Base-by-base conservation (phyloP, 192 early-diverging fungal species). In the Umbelopsis sp. region DNA sequence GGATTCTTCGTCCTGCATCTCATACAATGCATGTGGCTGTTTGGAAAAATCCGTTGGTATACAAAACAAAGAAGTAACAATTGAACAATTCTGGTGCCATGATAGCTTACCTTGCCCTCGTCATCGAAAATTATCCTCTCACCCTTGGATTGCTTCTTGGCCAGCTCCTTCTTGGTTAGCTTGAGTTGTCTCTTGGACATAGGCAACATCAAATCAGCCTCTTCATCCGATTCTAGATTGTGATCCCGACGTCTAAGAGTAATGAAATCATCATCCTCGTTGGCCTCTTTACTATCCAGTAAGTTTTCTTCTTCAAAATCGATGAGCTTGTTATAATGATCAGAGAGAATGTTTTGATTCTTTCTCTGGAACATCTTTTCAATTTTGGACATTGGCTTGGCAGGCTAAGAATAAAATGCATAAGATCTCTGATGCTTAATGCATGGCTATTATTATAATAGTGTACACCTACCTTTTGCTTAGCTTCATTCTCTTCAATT, bases 281-380 rank as follows among this genome's bases (percentile, higher is more conserved):
- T 85, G 64, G 84, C 85, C 33, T 46, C 64, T 1, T 51, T 66
- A 15, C 37, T 47, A 15, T 74, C 66, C 41, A 64, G 71, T 6
- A 25, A 30, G 12, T 73, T 66, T 46, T 87, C 86, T 41, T 52
- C 73, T 33, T 80, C 88, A 21, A 85, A 85, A 35, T 93, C 95
- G 1, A 93, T 88, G 25, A 98, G 80, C 69, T 90, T 92, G 71
- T 82, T 84, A 83, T 97, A 99, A 81, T 98, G 96, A 25, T 93
- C 91, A 1, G 96, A 92, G 66, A 99, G 74, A 41, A 97, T 89
- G 49, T 88, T 90, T 61, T 90, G 88, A 85, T 99, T 99, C 82
- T 94, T 94, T 72, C 93, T 88, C 8, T 84, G 85, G 83, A 99
- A 96, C 94, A 98, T 91, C 73, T 92, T 91, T 66, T 97, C 97